A percentile compares a stretch with the other conserved stretches of the same genome.
These are phyloP conservation scores for Acrocalymma vagum DNA, from an alignment of 2,329 filamentous ascomycete genomes.

Conservation along the genomic window DNA sequence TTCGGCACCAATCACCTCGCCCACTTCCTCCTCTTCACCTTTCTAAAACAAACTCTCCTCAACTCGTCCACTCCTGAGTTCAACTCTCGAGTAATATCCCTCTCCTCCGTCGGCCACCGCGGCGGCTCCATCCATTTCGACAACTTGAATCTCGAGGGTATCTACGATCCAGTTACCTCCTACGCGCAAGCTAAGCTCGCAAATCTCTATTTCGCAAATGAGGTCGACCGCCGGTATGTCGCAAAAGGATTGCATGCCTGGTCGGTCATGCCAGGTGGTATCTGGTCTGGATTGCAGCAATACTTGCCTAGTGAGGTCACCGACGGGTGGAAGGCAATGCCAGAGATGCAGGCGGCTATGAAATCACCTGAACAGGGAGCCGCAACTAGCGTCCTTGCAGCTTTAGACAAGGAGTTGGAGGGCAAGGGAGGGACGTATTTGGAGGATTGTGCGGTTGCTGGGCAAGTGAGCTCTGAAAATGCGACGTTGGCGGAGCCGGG, in stretches of 20 bases:
- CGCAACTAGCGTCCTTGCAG: slow-evolving; percentile 58
- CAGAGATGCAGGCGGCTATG: slow-evolving; percentile 15
- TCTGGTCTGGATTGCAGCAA: slow-evolving; percentile 41
- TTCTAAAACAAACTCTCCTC: slow-evolving; percentile 52
- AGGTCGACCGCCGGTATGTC: slow-evolving; percentile 60
- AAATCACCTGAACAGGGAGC: slow-evolving; percentile 55
- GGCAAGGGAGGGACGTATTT: slow-evolving; percentile 59
- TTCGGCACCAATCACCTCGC: slow-evolving; percentile 58
- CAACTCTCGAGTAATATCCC: slow-evolving; percentile 57
- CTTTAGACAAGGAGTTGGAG: slow-evolving; percentile 52
- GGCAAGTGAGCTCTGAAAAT: slow-evolving; percentile 27
- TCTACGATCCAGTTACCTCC: slow-evolving; percentile 48
- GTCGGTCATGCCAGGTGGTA: slow-evolving; percentile 59
- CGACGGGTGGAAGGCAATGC: slow-evolving; percentile 11
- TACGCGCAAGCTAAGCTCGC: slow-evolving; percentile 62
- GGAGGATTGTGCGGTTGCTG: slow-evolving; percentile 41
- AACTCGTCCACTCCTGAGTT: slow-evolving; percentile 48
- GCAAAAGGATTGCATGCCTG: slow-evolving; percentile 54
- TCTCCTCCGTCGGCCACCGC: slow-evolving; percentile 57
- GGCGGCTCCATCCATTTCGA: slow-evolving; percentile 44
- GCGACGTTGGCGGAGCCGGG: slow-evolving; percentile 23
- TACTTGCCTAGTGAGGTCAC: slow-evolving; percentile 11
- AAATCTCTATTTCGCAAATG: slow-evolving; percentile 60
- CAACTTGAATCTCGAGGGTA: slow-evolving; percentile 50
- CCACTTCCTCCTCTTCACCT: slow-evolving; percentile 54